These are phyloP conservation scores for Kwoniella shandongensis DNA, from an alignment of 768 basidiomycete species.

Conservation along the genomic window DNA sequence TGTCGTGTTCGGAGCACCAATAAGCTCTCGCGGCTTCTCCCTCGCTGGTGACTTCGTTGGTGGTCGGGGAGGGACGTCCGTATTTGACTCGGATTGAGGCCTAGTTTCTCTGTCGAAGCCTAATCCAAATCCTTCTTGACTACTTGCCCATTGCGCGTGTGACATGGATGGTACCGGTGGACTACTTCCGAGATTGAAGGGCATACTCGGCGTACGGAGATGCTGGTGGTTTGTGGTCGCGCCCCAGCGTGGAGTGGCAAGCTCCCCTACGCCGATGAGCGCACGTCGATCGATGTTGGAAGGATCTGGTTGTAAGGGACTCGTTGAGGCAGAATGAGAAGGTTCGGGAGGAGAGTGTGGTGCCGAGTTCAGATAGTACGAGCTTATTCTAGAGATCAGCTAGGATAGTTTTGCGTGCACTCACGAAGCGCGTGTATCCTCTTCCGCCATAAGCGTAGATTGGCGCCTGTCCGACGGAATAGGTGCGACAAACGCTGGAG, in stretches of 20 bases:
- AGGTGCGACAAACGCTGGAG: slow-evolving; percentile 11
- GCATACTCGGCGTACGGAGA: slow-evolving; percentile 43
- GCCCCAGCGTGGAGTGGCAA: slow-evolving; percentile 91
- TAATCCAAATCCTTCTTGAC: slow-evolving; percentile 52
- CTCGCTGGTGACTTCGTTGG: slow-evolving; percentile 4
- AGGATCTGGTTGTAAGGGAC: slow-evolving; percentile 47
- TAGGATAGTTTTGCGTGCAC: background rate
- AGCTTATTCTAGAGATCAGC: slow-evolving; percentile 25
- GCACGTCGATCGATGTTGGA: slow-evolving; percentile 68
- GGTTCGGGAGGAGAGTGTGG: slow-evolving; percentile 1
- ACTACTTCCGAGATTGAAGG: slow-evolving; percentile 42
- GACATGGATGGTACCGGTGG: slow-evolving; percentile 34
- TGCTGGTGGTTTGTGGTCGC: slow-evolving; percentile 42
- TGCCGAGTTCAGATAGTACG: slow-evolving; percentile 22
- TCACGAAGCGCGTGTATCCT: slow-evolving; percentile 23
- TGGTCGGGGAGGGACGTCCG: slow-evolving; percentile 5
- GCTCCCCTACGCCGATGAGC: slow-evolving; percentile 91
- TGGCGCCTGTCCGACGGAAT: slow-evolving; percentile 5
- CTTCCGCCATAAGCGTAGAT: slow-evolving; percentile 19
- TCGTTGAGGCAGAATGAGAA: slow-evolving; percentile 15
- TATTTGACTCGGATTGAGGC: background rate
- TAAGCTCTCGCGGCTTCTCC: slow-evolving; percentile 28
- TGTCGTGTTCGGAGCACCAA: slow-evolving; percentile 56
- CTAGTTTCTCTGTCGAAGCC: slow-evolving; percentile 22
- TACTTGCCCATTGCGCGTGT: slow-evolving; percentile 26